Percentiles rank a stretch among this genome's conserved stretches.
phyloP scores from a whole-genome alignment of 2,329 filamentous ascomycete genomes.

The Exophiala calicioides region DNA sequence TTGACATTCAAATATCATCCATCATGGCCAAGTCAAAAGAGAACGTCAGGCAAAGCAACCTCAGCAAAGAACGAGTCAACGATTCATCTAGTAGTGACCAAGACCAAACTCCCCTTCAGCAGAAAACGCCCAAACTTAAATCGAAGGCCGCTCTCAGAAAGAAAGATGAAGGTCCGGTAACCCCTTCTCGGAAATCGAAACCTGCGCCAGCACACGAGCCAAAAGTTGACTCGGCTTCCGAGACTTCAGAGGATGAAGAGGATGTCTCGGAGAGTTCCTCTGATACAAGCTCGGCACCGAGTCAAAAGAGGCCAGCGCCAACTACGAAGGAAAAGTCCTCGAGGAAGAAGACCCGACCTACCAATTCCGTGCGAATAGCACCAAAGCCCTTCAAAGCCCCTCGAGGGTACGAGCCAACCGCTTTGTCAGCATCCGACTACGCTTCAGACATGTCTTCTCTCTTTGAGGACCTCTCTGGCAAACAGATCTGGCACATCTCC shows the following conservation, averaged over 20 bases:
- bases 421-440: constrained; percentile 17
- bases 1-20: background rate
- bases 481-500: constrained; percentile 52
- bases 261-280: constrained; percentile 13
- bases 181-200: background rate
- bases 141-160: background rate
- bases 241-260: constrained; percentile 3
- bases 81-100: constrained; percentile 30
- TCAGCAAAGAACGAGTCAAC: constrained; percentile 23
- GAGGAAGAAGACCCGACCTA: constrained; percentile 4
- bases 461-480: constrained; percentile 38
- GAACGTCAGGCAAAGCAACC: constrained; percentile 7
- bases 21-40: constrained; percentile 14
- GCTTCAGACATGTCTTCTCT: constrained; percentile 10
- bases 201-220: constrained; percentile 5
- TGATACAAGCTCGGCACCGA: constrained; percentile 9
- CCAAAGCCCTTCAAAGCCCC: constrained; percentile 45
- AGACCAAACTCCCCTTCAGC: constrained; percentile 2
- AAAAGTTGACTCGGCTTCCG: background rate
- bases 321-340: constrained; percentile 1
- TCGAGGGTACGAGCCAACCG: constrained; percentile 42
- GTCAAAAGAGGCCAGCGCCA: constrained; percentile 18
- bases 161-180: constrained; percentile 1
- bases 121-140: constrained; percentile 10
- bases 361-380: constrained; percentile 26